Base-by-base conservation (phyloP, 768 basidiomycete species). In the Tubosaeta sp. region DNA sequence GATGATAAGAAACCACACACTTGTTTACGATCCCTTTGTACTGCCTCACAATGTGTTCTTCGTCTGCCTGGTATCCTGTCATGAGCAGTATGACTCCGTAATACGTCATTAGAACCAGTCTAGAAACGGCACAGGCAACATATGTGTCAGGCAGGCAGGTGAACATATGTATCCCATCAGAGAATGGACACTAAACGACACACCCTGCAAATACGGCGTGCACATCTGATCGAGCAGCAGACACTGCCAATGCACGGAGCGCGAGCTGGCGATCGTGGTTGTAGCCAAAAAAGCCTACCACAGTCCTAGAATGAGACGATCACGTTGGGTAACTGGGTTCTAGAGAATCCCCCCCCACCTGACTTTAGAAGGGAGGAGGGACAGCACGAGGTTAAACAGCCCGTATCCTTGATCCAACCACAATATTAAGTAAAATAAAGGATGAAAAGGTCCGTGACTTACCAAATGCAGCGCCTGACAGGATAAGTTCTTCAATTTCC, bases 101-200 rank as follows among this genome's bases (percentile, higher is more conserved):
- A 61, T 90, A 90, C 3, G 86, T 86, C 86, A 92, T 90, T 8
- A 92, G 67, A 0, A 86, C 79, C n/a, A 91, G 70, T 13, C 86
- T 86, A 49, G 16, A 36, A 21, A 42, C 9, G 42, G 34, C 21
- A n/a, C 10, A n/a, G 25, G 27, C 59, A 42, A 42, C 29, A 22
- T 46, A 40, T 19, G 18, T 21, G 30, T 54, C 32, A 47, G 45
- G 34, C 16, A 43, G 39, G 5, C 44, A 4, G n/a, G 45, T 32
- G 31, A 34, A n/a, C n/a, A n/a, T n/a, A 9, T 19, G 8, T 21
- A 50, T 24, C 10, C n/a, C 42, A 13, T 22, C 3, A n/a, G 21
- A 22, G 22, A 34, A 40, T 31, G 14, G 49, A 43, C 24, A n/a
- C 1, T 19, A 12, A 46, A 34, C 30, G 21, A 40, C 36, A 68